These are phyloP conservation scores for Colletotrichum sp. DNA, from an alignment of 2,329 filamentous ascomycete genomes.

Conservation along the genomic window DNA sequence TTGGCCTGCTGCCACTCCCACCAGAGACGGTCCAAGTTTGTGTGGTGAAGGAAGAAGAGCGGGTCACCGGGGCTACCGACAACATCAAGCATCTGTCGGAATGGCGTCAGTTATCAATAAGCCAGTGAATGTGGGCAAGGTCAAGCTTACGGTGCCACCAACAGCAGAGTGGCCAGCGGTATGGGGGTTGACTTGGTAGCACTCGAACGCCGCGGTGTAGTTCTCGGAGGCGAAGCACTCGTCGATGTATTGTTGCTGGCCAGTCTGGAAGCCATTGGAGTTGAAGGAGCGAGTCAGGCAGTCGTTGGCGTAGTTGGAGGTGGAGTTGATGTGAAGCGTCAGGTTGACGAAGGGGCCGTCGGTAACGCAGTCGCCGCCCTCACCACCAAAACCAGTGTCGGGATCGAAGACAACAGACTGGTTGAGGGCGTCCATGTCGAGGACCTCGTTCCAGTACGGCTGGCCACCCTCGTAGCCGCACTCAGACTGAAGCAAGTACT, in stretches of 20 bases:
- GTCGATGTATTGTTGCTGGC: conserved; percentile 3
- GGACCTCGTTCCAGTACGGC: conserved; percentile 20
- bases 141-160: conserved; percentile 7
- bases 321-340: conserved; percentile 10
- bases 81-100: conserved; percentile 6
- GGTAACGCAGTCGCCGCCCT: not conserved
- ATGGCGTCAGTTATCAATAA: not conserved
- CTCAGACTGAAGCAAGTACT: conserved; percentile 27
- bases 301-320: not conserved
- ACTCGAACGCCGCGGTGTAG: conserved; percentile 4
- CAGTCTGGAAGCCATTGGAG: not conserved
- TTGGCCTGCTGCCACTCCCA: conserved; percentile 18
- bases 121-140: not conserved
- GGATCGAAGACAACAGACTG: conserved; percentile 1
- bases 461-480: conserved; percentile 33
- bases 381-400: conserved; percentile 8
- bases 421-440: conserved; percentile 4
- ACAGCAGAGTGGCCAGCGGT: conserved; percentile 12
- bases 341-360: conserved; percentile 12
- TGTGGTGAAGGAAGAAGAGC: conserved; percentile 17
- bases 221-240: conserved; percentile 6
- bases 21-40: conserved; percentile 10
- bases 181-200: conserved; percentile 7
- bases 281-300: conserved; percentile 1
- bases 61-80: conserved; percentile 10